phyloP scores from a whole-genome alignment of 208 protist species.

The Plasmodiophora brassicae region DNA sequence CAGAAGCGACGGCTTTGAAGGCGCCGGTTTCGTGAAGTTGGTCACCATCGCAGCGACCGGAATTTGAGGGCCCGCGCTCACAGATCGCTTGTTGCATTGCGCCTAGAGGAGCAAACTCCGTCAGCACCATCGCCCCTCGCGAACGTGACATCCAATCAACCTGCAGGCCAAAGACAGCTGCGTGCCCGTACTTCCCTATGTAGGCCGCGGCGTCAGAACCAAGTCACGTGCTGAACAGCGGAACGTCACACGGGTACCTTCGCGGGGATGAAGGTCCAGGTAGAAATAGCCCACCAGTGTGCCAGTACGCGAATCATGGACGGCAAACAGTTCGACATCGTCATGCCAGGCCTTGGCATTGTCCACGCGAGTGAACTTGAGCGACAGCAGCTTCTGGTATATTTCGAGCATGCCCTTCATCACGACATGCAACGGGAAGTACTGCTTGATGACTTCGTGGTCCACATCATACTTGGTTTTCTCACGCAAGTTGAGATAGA shows the following conservation, averaged over 20 bases:
- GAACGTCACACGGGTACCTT: not conserved
- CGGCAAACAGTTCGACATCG: conserved; percentile 18
- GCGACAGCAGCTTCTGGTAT: conserved; percentile 20
- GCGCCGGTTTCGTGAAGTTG: conserved; percentile 6
- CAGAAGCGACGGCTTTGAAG: not conserved
- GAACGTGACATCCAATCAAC: too few relatives aligned
- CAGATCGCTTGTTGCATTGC: not conserved
- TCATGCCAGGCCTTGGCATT: conserved; percentile 19
- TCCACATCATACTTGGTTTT: conserved; percentile 27
- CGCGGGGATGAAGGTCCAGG: conserved; percentile 25
- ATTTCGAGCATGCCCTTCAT: conserved; percentile 9
- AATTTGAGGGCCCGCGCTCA: not conserved
- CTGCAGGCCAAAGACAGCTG: conserved; percentile 27
- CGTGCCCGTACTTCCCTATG: conserved; percentile 1
- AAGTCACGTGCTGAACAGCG: too few relatives aligned
- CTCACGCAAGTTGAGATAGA: not conserved
- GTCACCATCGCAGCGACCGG: conserved; percentile 25
- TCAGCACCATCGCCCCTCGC: too few relatives aligned
- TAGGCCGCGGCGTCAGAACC: not conserved
- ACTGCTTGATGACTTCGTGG: not conserved
- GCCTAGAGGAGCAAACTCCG: too few relatives aligned
- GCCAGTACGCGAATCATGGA: not conserved
- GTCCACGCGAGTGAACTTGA: not conserved
- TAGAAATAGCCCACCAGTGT: conserved; percentile 28
- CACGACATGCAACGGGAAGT: conserved; percentile 30